Evolutionary conservation across 176 grass and related monocot species (phyloP), one percentile per base, ranked within the genome.

Genomic region (Ensete glaucum): DNA sequence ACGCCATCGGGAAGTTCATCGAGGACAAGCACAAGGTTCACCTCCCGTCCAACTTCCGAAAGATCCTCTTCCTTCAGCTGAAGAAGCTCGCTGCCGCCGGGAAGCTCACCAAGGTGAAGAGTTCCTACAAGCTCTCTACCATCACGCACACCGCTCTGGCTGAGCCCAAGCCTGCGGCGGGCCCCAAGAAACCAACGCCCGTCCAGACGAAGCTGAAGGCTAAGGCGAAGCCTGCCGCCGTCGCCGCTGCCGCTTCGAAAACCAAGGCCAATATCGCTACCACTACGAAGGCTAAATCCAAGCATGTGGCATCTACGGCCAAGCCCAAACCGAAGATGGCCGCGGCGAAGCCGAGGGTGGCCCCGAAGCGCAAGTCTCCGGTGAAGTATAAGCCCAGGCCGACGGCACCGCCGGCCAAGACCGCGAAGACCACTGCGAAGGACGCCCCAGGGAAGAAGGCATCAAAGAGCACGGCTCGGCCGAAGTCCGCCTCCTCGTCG

Each of bases 81-180:
- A 91, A 82, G 88, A 88, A 88, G 83, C 83, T 95, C 2, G 83
- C 89, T 64, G 83, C 91, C 22, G 55, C 66, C 23, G 91, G 85
- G 20, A 95, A 91, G 65, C 81, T 95, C 3, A 82, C 75, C 23
- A 91, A 95, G 83, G 81, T 95, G 2, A 90, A 95, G 85, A 84
- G 72, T 20, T 95, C 85, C 1, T 95, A 75, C 81, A 95, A 95
- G 85, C 20, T 91, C 23, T 54, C 84, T 12, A 0, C 90, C 8
- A 11, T 58, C 52, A 9, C 8, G 67, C 14, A 17, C 3, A 2
- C 52, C 8, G 24, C 53, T 0, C 20, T 21, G 12, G 12, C 14
- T 6, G 27, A 54, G 53, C 13, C 72, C 11, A 74, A 74, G 72
- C 0, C 72, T 6, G 13, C 3, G 20, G 21, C 52, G 3, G 49